Evolutionary conservation across 495 filamentous ascomycete genomes (phyloP).

Genomic region (Tuber aestivum): DNA sequence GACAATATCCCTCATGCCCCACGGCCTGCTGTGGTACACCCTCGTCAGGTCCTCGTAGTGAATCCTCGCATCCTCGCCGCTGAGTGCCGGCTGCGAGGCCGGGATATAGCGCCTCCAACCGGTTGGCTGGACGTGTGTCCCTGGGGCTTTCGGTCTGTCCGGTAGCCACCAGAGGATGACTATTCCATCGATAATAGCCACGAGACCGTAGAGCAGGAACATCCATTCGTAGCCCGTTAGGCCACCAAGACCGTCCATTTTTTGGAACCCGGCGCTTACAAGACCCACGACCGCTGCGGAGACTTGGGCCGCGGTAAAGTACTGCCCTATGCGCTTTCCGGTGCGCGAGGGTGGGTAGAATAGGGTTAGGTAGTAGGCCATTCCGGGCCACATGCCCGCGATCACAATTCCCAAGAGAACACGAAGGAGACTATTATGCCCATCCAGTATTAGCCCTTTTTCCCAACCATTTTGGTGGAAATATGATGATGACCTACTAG

Average conservation of each 20-base stretch:
- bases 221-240: constrained; percentile 89
- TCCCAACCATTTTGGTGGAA: neutral
- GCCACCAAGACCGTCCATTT: constrained; percentile 75
- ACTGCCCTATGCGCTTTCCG: constrained; percentile 80
- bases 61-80: constrained; percentile 67
- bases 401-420: constrained; percentile 80
- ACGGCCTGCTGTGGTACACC: constrained; percentile 66
- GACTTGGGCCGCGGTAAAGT: constrained; percentile 83
- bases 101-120: constrained; percentile 54
- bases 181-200: constrained; percentile 64
- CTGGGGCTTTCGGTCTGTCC: constrained; percentile 69
- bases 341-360: constrained; percentile 85
- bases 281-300: constrained; percentile 85
- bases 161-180: constrained; percentile 81
- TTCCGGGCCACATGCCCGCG: constrained; percentile 91
- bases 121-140: constrained; percentile 43
- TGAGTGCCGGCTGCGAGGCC: constrained; percentile 60
- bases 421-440: constrained; percentile 58
- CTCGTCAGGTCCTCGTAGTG: constrained; percentile 80
- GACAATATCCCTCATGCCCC: constrained; percentile 62
- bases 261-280: constrained; percentile 83
- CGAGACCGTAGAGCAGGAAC: constrained; percentile 81
- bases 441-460: neutral
- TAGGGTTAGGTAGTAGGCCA: constrained; percentile 86
- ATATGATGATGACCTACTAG: constrained; percentile 53